Conservation (phyloP, 768 basidiomycete species). For the Lentinula edodes region DNA sequence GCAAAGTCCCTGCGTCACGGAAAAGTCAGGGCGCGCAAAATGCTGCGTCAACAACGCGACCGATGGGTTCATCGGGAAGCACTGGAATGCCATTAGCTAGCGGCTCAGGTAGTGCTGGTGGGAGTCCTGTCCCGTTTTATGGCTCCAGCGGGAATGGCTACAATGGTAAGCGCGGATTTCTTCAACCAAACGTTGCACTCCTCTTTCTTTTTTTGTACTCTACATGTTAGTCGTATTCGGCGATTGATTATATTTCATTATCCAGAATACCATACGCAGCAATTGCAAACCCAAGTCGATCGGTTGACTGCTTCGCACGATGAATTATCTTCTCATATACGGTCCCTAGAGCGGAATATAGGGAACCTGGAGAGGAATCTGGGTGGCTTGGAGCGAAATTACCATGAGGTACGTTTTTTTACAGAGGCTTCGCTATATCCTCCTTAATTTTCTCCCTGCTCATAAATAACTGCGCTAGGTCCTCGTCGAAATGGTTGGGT, state of each 20-base stretch:
- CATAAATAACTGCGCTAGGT: conserved; percentile 20
- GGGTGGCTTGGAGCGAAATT: conserved; percentile 23
- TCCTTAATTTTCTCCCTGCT: background rate
- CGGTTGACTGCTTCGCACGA: conserved; percentile 41
- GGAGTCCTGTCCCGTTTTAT: background rate
- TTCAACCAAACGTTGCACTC: background rate
- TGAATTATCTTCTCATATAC: conserved; percentile 48
- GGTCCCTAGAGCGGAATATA: conserved; percentile 53
- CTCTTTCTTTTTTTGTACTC: background rate
- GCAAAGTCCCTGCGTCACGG: conserved; percentile 51
- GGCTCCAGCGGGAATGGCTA: background rate
- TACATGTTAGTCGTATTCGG: background rate
- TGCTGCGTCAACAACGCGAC: conserved; percentile 16
- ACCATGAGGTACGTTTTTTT: conserved; percentile 35
- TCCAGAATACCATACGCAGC: background rate
- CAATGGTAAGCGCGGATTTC: background rate
- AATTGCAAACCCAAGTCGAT: conserved; percentile 45
- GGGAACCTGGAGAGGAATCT: conserved; percentile 46
- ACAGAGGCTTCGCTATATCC: background rate
- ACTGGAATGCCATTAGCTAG: background rate
- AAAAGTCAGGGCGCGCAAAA: conserved; percentile 36
- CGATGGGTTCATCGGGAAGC: background rate
- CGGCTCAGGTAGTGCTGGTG: conserved; percentile 1
- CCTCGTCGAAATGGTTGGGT: conserved; percentile 65
- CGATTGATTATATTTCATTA: background rate